These are phyloP conservation scores for Rhizophagus prolifer DNA, from an alignment of 192 early-diverging fungal genomes.

Conservation along the genomic window DNA sequence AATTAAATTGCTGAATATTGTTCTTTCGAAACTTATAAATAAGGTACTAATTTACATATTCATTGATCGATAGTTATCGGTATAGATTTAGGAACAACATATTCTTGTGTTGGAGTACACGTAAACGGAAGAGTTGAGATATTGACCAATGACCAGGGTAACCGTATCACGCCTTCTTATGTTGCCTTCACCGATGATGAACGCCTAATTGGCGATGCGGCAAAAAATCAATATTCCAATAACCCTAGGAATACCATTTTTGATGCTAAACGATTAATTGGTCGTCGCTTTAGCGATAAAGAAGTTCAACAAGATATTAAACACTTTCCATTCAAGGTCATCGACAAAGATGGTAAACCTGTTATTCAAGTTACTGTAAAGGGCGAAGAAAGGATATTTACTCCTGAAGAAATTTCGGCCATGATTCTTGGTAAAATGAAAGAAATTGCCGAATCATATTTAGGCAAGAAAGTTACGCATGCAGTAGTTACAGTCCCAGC, in stretches of 20 bases:
- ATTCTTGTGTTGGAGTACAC: slow-evolving; percentile 92
- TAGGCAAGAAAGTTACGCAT: slow-evolving; percentile 83
- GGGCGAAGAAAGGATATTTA: slow-evolving; percentile 82
- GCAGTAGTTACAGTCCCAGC: slow-evolving; percentile 98
- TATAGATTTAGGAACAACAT: slow-evolving; percentile 95
- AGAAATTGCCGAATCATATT: slow-evolving; percentile 87
- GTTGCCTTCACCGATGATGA: slow-evolving; percentile 92
- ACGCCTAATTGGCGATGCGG: slow-evolving; percentile 90
- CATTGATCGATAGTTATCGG: slow-evolving; percentile 62
- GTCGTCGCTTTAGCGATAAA: slow-evolving; percentile 85
- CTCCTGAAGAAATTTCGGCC: slow-evolving; percentile 93
- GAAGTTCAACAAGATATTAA: slow-evolving; percentile 92
- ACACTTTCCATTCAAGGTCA: slow-evolving; percentile 92
- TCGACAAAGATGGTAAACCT: slow-evolving; percentile 81
- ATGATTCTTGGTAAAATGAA: slow-evolving; percentile 94
- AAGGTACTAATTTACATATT: neutral
- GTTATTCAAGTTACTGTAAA: slow-evolving; percentile 81
- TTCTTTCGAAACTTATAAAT: neutral
- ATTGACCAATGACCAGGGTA: slow-evolving; percentile 96
- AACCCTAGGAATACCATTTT: slow-evolving; percentile 94
- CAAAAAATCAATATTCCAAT: slow-evolving; percentile 89
- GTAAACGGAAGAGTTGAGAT: slow-evolving; percentile 96
- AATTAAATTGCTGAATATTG: neutral
- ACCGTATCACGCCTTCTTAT: slow-evolving; percentile 94
- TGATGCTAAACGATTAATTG: slow-evolving; percentile 91